Evolutionary conservation across 768 basidiomycete genomes (phyloP), one percentile per base, ranked within the genome.

Genomic region (Boletus fagicola): DNA sequence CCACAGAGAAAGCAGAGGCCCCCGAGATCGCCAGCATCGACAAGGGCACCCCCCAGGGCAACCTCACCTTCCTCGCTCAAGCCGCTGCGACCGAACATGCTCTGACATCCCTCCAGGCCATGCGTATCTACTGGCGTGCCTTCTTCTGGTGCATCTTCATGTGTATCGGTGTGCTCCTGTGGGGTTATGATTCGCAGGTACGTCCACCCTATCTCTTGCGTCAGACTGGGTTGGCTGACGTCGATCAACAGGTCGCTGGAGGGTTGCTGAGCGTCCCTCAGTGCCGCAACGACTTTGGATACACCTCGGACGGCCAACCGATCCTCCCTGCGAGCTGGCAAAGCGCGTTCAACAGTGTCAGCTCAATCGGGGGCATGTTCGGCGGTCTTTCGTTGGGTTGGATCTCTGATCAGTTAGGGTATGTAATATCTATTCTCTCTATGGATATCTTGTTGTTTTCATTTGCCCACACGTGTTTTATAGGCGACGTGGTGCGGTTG

Each of bases 201-300:
- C 8, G 63, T 57, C 18, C 31, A 49, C 38, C 26, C n/a, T 7
- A 24, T 39, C 16, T 16, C n/a, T n/a, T 15, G 5, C 24, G 20
- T 22, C 16, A 44, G 26, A 20, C 20, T 13, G 18, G 15, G 33
- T 57, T 36, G 20, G 5, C 22, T 33, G 18, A 57, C 35, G 7
- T 24, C 11, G 16, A 30, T 26, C 2, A 15, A 22, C n/a, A 68
- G 66, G 35, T 68, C 11, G 60, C 55, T 0, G 66, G 66, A 4
- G 68, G 64, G 3, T 24, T 69, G 16, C 44, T 68, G 35, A 54
- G 66, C 24, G 51, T 68, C 3, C 61, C 67, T 12, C 51, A 68
- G 48, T 68, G 70, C 46, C 66, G 68, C n/a, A 22, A 9, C 9
- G 68, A 70, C 59, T 69, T 69, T 54, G 68, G 68, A 15, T 65